Evolutionary conservation across 306 rosid genomes (phyloP).

Genomic region (Cucumis sativus): Cucumber_9930_V3 NC_026655.2:4506001-4506500

Average conservation of each 20-base stretch:
- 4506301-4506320: neutral
- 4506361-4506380: neutral
- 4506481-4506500: neutral
- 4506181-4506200: neutral
- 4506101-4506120: neutral
- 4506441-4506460: neutral
- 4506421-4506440: neutral
- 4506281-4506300: neutral
- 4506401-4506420: neutral
- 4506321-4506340: neutral
- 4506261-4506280: neutral
- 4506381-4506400: neutral
- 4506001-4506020: no score
- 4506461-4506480: neutral
- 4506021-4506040: no score
- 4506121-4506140: neutral
- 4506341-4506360: neutral
- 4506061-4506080: neutral
- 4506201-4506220: constrained; percentile 10
- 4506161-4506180: constrained; percentile 18
- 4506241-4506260: constrained; percentile 33
- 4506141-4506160: constrained; percentile 22
- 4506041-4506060: no score
- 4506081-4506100: neutral
- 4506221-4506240: neutral